These are phyloP conservation scores for Penicillium sp. DNA, from an alignment of 2,329 filamentous ascomycete species.

Conservation along the genomic window DNA sequence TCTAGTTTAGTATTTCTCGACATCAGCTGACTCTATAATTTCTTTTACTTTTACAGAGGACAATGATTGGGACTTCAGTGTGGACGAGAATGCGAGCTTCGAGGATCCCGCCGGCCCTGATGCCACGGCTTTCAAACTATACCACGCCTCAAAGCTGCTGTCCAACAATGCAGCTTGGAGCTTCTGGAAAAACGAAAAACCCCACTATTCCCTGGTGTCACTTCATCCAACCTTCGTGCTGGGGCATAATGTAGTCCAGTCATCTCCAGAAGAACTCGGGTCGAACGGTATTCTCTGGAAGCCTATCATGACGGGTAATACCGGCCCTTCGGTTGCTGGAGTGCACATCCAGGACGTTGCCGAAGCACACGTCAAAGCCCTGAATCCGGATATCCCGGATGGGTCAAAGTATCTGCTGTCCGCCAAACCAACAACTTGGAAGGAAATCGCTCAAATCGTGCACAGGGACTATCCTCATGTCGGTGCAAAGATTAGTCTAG, in stretches of 20 bases:
- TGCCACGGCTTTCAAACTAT: not conserved
- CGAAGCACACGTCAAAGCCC: not conserved
- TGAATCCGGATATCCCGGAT: not conserved
- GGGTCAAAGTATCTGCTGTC: not conserved
- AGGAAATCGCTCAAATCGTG: not conserved
- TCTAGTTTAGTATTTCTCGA: too few relatives aligned
- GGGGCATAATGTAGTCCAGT: not conserved
- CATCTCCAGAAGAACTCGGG: not conserved
- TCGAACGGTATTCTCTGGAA: not conserved
- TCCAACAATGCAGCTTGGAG: not conserved
- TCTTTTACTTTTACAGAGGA: not conserved
- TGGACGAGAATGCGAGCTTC: not conserved
- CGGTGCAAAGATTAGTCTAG: not conserved
- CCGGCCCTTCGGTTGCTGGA: not conserved
- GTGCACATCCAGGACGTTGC: not conserved
- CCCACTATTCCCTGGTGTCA: not conserved
- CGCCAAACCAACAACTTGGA: not conserved
- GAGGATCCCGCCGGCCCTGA: not conserved
- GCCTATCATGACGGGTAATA: not conserved
- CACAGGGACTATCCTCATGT: not conserved
- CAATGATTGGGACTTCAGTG: not conserved
- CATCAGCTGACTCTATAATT: too few relatives aligned
- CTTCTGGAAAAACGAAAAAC: not conserved
- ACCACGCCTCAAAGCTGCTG: not conserved
- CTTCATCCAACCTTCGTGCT: not conserved